A percentile compares a stretch with the other conserved stretches of the same genome.
Evolutionary conservation across 305 asterid genomes (phyloP).

Genomic region (Solanum hybrid): DNA sequence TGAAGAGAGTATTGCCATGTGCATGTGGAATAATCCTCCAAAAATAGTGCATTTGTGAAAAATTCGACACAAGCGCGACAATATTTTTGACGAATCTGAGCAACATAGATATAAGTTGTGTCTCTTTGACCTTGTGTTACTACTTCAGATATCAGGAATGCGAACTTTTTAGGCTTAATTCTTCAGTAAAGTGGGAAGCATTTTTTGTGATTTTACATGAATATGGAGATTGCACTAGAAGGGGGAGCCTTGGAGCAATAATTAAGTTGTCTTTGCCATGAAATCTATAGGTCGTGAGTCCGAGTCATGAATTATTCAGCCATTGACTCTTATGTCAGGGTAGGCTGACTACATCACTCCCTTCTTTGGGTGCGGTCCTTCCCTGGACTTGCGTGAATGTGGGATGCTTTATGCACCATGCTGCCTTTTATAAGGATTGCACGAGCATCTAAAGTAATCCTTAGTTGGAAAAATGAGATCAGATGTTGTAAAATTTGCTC

Average conservation of each 20-base stretch:
- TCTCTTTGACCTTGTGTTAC: neutral
- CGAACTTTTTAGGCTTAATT: neutral
- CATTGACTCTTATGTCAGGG: neutral
- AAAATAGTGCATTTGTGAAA: neutral
- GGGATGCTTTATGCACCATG: neutral
- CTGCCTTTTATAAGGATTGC: neutral
- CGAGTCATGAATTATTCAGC: neutral
- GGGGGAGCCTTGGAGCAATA: neutral
- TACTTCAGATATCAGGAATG: neutral
- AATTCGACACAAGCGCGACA: neutral
- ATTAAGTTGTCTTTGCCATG: neutral
- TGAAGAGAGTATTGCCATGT: neutral
- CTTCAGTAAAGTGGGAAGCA: neutral
- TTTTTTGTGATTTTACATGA: neutral
- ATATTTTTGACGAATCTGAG: no score
- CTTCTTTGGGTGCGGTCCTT: neutral
- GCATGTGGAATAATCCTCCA: neutral
- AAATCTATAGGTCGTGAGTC: neutral
- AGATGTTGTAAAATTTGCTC: neutral
- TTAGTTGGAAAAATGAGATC: neutral
- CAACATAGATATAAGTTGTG: neutral
- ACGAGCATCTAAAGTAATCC: neutral
- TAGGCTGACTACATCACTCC: neutral
- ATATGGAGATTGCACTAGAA: neutral
- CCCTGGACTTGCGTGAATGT: neutral